phyloP scores from a whole-genome alignment of 2,329 filamentous ascomycete species.

The Trematosphaeria pertusa region DNA sequence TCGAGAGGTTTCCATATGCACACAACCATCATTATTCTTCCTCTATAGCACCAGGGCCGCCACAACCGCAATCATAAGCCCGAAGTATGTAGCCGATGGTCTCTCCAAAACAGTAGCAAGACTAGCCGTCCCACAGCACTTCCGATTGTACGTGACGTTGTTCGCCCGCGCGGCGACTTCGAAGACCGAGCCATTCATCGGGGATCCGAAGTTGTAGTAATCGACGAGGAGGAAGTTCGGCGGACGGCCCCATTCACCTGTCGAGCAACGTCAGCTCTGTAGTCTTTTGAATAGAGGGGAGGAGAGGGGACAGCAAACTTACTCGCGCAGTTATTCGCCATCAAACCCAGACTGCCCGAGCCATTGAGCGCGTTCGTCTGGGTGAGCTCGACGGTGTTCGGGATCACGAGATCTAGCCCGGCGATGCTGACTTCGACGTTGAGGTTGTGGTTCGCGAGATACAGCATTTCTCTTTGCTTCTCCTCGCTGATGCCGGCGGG shows the following conservation, averaged over 20 bases:
- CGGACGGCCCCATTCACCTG: slow-evolving; percentile 39
- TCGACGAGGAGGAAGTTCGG: slow-evolving; percentile 52
- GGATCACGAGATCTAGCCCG: slow-evolving; percentile 41
- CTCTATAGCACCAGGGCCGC: slow-evolving; percentile 28
- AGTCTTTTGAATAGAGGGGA: slow-evolving; percentile 5
- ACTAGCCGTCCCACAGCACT: slow-evolving; percentile 61
- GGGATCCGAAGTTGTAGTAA: slow-evolving; percentile 47
- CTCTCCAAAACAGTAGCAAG: slow-evolving; percentile 13
- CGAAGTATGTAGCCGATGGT: slow-evolving; percentile 25
- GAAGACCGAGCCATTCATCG: slow-evolving; percentile 48
- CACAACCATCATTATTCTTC: no score
- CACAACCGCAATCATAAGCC: slow-evolving; percentile 23
- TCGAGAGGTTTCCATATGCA: no score
- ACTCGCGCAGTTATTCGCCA: slow-evolving; percentile 43
- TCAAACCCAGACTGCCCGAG: slow-evolving; percentile 42
- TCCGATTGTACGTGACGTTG: slow-evolving; percentile 70
- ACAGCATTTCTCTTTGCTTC: slow-evolving; percentile 68
- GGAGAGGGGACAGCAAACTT: no score
- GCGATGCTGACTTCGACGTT: slow-evolving; percentile 75
- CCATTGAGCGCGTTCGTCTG: slow-evolving; percentile 45
- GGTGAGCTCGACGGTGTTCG: slow-evolving; percentile 44
- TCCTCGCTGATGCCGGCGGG: slow-evolving; percentile 69
- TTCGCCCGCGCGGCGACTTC: slow-evolving; percentile 62
- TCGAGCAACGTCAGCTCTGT: slow-evolving; percentile 21
- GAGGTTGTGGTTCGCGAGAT: slow-evolving; percentile 91